Percentiles rank a stretch among this genome's conserved stretches.
These are phyloP conservation scores for Metschnikowia corniflorae DNA, from an alignment of 805 yeast species.

Conservation along the genomic window DNA sequence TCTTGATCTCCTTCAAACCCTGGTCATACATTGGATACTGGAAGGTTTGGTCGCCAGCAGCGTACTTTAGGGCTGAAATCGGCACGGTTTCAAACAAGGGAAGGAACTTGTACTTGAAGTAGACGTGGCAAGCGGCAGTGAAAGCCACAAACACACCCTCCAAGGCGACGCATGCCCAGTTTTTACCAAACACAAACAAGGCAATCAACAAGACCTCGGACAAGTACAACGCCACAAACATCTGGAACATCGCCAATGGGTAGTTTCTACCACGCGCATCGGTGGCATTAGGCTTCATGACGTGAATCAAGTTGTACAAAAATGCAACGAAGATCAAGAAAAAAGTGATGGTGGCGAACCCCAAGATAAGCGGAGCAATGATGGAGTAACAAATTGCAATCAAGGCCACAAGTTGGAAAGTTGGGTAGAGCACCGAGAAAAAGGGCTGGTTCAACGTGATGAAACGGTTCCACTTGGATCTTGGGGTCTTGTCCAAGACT, in stretches of 20 bases:
- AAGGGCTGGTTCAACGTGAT: slow-evolving; percentile 61
- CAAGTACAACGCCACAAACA: slow-evolving; percentile 67
- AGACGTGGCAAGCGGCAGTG: slow-evolving; percentile 59
- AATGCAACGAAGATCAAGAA: slow-evolving; percentile 57
- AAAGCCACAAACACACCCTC: slow-evolving; percentile 58
- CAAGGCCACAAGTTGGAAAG: slow-evolving; percentile 68
- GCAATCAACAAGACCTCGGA: slow-evolving; percentile 69
- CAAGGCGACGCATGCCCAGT: slow-evolving; percentile 74
- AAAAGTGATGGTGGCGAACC: slow-evolving; percentile 61
- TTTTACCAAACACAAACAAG: slow-evolving; percentile 69
- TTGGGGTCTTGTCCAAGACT: slow-evolving; percentile 80
- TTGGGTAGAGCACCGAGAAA: slow-evolving; percentile 84
- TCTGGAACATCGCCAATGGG: slow-evolving; percentile 67
- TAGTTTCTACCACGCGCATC: slow-evolving; percentile 74
- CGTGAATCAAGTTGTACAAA: slow-evolving; percentile 62
- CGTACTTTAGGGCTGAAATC: slow-evolving; percentile 53
- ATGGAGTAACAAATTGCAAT: slow-evolving; percentile 74
- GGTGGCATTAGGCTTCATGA: slow-evolving; percentile 48
- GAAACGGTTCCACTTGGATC: slow-evolving; percentile 83
- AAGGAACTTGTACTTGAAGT: slow-evolving; percentile 54
- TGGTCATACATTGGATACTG: slow-evolving; percentile 64
- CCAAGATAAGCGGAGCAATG: slow-evolving; percentile 69
- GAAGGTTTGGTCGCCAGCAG: slow-evolving; percentile 39
- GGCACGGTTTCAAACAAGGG: slow-evolving; percentile 70
- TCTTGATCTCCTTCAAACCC: slow-evolving; percentile 56